Evolutionary conservation across 495 filamentous ascomycete species (phyloP).

Genomic region (Annulohypoxylon bovei): DNA sequence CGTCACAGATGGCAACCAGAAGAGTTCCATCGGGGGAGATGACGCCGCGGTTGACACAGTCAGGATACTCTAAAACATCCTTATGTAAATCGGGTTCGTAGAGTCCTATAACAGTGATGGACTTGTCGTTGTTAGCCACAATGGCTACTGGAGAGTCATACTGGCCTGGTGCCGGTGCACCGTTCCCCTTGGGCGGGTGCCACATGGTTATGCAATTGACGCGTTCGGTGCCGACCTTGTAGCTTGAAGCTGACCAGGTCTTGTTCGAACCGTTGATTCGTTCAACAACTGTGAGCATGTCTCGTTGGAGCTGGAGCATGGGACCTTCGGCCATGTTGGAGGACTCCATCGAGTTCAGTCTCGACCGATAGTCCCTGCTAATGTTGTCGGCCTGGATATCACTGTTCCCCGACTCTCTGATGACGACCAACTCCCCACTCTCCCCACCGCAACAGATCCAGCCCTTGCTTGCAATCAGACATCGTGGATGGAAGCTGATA

Average conservation of each 20-base stretch:
- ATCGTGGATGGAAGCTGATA: constrained; percentile 83
- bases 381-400: constrained; percentile 45
- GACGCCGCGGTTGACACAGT: constrained; percentile 89
- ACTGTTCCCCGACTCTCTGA: constrained; percentile 55
- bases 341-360: constrained; percentile 23
- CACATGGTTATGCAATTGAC: constrained; percentile 68
- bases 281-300: constrained; percentile 49
- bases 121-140: constrained; percentile 84
- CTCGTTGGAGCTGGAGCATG: constrained; percentile 36
- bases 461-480: constrained; percentile 82
- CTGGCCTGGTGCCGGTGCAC: constrained; percentile 39
- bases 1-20: constrained; percentile 86
- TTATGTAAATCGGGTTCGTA: constrained; percentile 55
- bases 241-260: constrained; percentile 50
- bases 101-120: constrained; percentile 81
- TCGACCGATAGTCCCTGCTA: constrained; percentile 37
- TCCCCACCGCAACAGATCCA: constrained; percentile 93
- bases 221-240: constrained; percentile 57
- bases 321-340: constrained; percentile 49
- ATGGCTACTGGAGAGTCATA: constrained; percentile 60
- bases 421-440: constrained; percentile 83
- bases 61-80: constrained; percentile 74
- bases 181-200: constrained; percentile 51
- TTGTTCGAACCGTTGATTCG: constrained; percentile 48
- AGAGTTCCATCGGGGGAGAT: constrained; percentile 88